Evolutionary conservation across 2,329 filamentous ascomycete genomes (phyloP).

Genomic region (Zymoseptoria tritici): DNA sequence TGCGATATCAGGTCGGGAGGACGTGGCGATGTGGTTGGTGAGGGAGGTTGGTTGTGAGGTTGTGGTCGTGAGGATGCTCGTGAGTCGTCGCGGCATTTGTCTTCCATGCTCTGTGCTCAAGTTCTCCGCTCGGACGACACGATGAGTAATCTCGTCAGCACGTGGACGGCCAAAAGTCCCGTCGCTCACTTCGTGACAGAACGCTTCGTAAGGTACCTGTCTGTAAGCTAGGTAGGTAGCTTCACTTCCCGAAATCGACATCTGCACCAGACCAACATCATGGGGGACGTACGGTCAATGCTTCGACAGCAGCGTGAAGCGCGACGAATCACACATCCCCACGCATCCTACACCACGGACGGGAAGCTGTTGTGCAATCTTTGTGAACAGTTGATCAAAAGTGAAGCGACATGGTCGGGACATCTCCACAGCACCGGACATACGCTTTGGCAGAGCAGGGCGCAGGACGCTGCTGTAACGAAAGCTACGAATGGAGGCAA

Average conservation of each 20-base stretch:
- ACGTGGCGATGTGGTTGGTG: not conserved
- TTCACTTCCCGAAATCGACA: not conserved
- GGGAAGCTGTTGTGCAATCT: conserved; percentile 62
- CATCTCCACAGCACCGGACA: conserved; percentile 50
- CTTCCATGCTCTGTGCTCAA: not conserved
- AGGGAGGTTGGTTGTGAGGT: not conserved
- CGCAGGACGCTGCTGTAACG: conserved; percentile 23
- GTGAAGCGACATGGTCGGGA: conserved; percentile 59
- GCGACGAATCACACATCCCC: conserved; percentile 63
- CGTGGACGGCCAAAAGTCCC: not conserved
- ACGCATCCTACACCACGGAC: conserved; percentile 59
- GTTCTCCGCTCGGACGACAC: not conserved
- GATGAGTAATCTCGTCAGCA: no score
- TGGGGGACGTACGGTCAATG: conserved; percentile 74
- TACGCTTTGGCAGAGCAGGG: conserved; percentile 29
- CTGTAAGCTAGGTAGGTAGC: not conserved
- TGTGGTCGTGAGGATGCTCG: not conserved
- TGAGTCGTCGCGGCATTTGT: not conserved
- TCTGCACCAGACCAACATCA: conserved; percentile 29
- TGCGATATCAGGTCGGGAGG: not conserved
- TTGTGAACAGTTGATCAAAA: conserved; percentile 58
- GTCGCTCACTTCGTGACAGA: not conserved
- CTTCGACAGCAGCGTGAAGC: conserved; percentile 70
- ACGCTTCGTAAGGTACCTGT: not conserved
- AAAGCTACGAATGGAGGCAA: conserved; percentile 23